Conservation (phyloP, 2,329 filamentous ascomycete genomes). For the Exophiala bonariae region DNA sequence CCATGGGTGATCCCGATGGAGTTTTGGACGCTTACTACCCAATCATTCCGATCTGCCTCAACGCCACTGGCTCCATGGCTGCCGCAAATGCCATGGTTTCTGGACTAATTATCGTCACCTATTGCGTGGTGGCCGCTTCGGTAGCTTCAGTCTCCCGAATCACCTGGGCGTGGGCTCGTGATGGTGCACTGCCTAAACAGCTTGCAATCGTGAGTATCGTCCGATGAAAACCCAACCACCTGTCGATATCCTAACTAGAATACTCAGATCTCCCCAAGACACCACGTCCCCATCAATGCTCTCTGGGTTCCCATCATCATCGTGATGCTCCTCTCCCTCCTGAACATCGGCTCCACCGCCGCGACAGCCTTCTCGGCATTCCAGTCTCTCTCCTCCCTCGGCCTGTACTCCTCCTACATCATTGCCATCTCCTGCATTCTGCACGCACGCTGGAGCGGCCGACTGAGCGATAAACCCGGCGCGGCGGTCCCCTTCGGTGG, state of each 20-base stretch:
- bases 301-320: slow-evolving; percentile 38
- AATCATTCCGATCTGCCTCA: slow-evolving; percentile 45
- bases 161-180: slow-evolving; percentile 52
- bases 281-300: slow-evolving; percentile 40
- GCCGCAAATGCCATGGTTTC: slow-evolving; percentile 44
- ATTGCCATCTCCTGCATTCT: slow-evolving; percentile 36
- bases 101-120: slow-evolving; percentile 39
- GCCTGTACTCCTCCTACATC: slow-evolving; percentile 41
- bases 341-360: slow-evolving; percentile 42
- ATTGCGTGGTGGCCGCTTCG: slow-evolving; percentile 42
- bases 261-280: slow-evolving; percentile 36
- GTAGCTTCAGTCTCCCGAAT: slow-evolving; percentile 50
- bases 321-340: slow-evolving; percentile 37
- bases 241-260: too few relatives aligned
- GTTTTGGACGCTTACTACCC: slow-evolving; percentile 35
- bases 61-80: slow-evolving; percentile 40
- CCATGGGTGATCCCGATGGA: slow-evolving; percentile 41
- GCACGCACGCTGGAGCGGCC: slow-evolving; percentile 28
- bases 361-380: slow-evolving; percentile 41
- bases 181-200: slow-evolving; percentile 46
- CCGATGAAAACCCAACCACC: too few relatives aligned
- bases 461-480: slow-evolving; percentile 26
- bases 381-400: slow-evolving; percentile 38
- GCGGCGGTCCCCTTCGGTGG: slow-evolving; percentile 28
- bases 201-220: slow-evolving; percentile 31